phyloP scores from a whole-genome alignment of 805 yeast species.

The Cyberlindnera mrakii region DNA sequence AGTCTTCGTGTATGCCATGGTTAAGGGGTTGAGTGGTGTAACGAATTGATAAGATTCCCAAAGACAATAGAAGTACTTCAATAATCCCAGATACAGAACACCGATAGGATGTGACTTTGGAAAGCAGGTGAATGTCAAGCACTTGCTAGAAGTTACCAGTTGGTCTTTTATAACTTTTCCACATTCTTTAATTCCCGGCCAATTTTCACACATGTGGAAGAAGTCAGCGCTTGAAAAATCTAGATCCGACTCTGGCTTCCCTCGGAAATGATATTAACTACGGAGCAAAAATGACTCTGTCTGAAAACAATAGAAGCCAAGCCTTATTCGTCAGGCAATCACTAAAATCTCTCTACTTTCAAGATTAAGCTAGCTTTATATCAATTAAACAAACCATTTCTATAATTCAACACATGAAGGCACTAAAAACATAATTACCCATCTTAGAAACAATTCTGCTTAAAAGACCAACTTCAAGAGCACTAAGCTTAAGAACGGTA shows the following conservation, averaged over 20 bases:
- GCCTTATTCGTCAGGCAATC: neutral
- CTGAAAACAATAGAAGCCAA: too few species aligned
- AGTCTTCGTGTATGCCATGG: conserved; percentile 52
- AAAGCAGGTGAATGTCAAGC: too few species aligned
- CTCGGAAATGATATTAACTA: neutral
- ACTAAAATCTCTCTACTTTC: neutral
- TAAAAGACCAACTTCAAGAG: neutral
- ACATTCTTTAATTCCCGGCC: neutral
- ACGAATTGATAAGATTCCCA: neutral
- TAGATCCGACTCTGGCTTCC: neutral
- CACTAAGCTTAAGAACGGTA: conserved; percentile 51
- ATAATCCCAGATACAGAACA: too few species aligned
- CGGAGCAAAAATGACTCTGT: too few species aligned
- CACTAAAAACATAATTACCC: too few species aligned
- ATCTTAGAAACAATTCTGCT: neutral
- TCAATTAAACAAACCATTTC: neutral
- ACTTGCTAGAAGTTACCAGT: too few species aligned
- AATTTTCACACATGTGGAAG: conserved; percentile 1
- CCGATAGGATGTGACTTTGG: neutral
- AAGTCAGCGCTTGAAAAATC: neutral
- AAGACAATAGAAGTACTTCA: too few species aligned
- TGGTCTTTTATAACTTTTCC: neutral
- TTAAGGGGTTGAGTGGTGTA: conserved; percentile 2
- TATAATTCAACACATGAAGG: too few species aligned
- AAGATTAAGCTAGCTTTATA: neutral